Evolutionary conservation across 148 eudicot genomes (phyloP).

Genomic region (Rhododendron kiyosumense): DNA sequence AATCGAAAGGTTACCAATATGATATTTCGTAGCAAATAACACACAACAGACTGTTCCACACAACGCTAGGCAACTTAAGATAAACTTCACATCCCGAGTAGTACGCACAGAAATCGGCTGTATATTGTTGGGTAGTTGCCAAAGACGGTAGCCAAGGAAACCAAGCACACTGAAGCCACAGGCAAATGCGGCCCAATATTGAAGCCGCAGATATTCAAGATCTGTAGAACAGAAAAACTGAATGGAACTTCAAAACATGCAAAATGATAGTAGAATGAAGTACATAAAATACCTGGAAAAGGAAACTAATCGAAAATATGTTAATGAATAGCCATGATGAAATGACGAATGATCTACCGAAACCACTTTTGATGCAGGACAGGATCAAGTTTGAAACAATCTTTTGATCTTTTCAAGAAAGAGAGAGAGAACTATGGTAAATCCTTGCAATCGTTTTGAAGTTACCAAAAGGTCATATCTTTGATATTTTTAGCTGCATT

Average conservation of each 20-base stretch:
- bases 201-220: slow-evolving; percentile 50
- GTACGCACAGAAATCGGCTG: neutral
- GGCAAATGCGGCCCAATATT: slow-evolving; percentile 57
- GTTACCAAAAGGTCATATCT: neutral
- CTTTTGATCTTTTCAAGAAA: neutral
- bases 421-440: neutral
- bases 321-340: neutral
- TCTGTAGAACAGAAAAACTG: slow-evolving; percentile 36
- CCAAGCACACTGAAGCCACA: slow-evolving; percentile 65
- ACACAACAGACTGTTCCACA: slow-evolving; percentile 35
- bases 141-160: slow-evolving; percentile 34
- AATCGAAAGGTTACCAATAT: slow-evolving; percentile 36
- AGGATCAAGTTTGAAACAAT: neutral
- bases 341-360: neutral
- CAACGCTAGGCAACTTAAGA: slow-evolving; percentile 26
- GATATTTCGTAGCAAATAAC: slow-evolving; percentile 23
- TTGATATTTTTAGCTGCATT: neutral
- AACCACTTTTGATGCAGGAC: slow-evolving; percentile 1
- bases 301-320: neutral
- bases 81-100: slow-evolving; percentile 22
- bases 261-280: neutral
- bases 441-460: neutral
- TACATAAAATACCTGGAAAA: neutral
- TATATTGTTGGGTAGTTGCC: slow-evolving; percentile 20
- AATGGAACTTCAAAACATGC: neutral